Evolutionary conservation across 345 rosid genomes (phyloP), one percentile per base, ranked within the genome.

Genomic region (Syzygium aromaticum): DNA sequence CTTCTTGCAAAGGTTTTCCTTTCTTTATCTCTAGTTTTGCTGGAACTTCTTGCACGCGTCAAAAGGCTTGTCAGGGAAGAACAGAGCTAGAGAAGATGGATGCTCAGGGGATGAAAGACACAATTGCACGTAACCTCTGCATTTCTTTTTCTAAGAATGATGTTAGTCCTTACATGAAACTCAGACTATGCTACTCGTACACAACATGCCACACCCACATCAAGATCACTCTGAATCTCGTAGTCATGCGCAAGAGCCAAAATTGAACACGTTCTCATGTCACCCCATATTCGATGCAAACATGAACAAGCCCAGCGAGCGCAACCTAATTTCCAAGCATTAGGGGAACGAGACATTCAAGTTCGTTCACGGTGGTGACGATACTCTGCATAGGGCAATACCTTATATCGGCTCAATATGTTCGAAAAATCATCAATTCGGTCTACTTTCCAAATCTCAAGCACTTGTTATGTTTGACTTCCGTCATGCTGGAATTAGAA

Each of bases 401-500:
- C 90, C 46, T 33, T 80, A 54, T 89, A 40, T 86, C 54, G 52
- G 87, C 85, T 53, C 77, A 40, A 84, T 9, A 59, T 46, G 54
- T 77, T 56, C 25, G 33, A 56, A 59, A 57, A 56, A 54, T 56
- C 51, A 57, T 43, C 51, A 21, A 38, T 33, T 73, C 22, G 51
- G 28, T 52, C 91, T 91, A 95, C 90, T 88, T 96, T 64, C 92
- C 88, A 13, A 95, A 92, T 92, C 93, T 93, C 90, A 94, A 91
- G 93, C 98, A 94, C 88, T 92, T 94, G 88, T 93, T 92, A 89
- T 94, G 93, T 88, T 91, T 95, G 88, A 86, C 57, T 82, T 94
- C 97, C 28, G 94, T 85, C 67, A 97, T 88, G 88, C 99, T 97
- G 2, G 95, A 88, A 84, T 86, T 88, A 51, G 92, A 85, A 13